Conservation (phyloP, 192 early-diverging fungal genomes). For the Kickxella alabastrina region DNA sequence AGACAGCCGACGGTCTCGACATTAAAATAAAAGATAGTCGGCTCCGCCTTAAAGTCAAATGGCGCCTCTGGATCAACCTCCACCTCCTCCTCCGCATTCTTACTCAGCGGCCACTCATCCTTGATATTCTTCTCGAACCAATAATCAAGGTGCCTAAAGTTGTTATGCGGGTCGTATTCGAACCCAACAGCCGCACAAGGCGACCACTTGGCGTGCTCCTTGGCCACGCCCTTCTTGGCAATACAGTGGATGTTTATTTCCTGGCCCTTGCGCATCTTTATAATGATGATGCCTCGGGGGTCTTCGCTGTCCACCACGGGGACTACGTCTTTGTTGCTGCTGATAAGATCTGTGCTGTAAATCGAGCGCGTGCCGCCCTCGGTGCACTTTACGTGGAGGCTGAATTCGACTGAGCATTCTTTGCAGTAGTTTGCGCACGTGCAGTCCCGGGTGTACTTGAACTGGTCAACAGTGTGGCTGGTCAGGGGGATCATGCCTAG, state of each 20-base stretch:
- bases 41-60: constrained; percentile 80
- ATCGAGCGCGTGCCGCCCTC: constrained; percentile 75
- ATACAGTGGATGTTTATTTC: constrained; percentile 86
- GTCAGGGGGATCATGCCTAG: constrained; percentile 90
- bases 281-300: constrained; percentile 75
- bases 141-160: constrained; percentile 81
- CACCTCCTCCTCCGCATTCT: constrained; percentile 62
- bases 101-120: constrained; percentile 77
- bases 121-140: constrained; percentile 88
- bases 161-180: constrained; percentile 98
- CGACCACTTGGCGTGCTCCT: constrained; percentile 98
- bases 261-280: constrained; percentile 89
- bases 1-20: constrained; percentile 77
- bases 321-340: constrained; percentile 64
- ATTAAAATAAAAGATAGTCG: constrained; percentile 72
- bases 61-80: constrained; percentile 40
- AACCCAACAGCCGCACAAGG: constrained; percentile 85
- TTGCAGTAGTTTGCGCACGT: constrained; percentile 78
- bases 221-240: constrained; percentile 95
- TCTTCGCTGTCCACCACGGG: constrained; percentile 64
- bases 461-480: constrained; percentile 69
- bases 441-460: constrained; percentile 81
- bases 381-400: constrained; percentile 78
- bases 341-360: constrained; percentile 76
- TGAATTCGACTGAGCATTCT: constrained; percentile 87